These are phyloP conservation scores for Quercus bicolor DNA, from an alignment of 306 rosid genomes.

Conservation along the genomic window DNA sequence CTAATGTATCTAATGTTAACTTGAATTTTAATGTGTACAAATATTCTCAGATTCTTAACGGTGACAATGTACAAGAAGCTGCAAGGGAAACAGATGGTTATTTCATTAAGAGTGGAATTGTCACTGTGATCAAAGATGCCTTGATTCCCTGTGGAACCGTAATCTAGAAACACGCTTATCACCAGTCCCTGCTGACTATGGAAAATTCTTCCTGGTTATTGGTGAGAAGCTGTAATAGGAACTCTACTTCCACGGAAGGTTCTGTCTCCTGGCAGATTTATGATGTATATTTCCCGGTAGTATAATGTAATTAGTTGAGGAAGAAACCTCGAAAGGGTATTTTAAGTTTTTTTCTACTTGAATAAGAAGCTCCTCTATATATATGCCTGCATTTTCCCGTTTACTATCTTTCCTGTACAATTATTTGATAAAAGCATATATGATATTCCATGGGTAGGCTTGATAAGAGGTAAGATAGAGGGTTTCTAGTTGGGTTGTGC, in stretches of 20 bases:
- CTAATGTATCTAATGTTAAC: background rate
- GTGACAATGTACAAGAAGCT: conserved; percentile 87
- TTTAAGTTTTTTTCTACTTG: conserved; percentile 24
- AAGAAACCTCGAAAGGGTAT: conserved; percentile 30
- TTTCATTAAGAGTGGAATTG: conserved; percentile 94
- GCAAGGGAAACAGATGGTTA: conserved; percentile 98
- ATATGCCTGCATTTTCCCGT: conserved; percentile 1
- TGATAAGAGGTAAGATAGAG: no score
- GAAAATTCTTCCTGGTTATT: conserved; percentile 4
- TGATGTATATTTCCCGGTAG: conserved; percentile 31
- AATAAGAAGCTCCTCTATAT: conserved; percentile 30
- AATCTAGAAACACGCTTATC: conserved; percentile 29
- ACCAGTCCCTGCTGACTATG: background rate
- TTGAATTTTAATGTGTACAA: background rate
- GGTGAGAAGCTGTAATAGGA: conserved; percentile 3
- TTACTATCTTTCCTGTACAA: background rate
- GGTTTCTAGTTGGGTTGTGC: no score
- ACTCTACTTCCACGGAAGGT: conserved; percentile 23
- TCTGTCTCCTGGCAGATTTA: conserved; percentile 17
- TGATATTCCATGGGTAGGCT: no score
- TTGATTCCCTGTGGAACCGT: conserved; percentile 83
- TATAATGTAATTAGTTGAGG: conserved; percentile 48
- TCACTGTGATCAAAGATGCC: conserved; percentile 94
- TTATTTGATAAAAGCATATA: no score
- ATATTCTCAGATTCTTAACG: conserved; percentile 68